Base-by-base conservation (phyloP, 257 asterid species). In the Primulina huaijiensis region DNA sequence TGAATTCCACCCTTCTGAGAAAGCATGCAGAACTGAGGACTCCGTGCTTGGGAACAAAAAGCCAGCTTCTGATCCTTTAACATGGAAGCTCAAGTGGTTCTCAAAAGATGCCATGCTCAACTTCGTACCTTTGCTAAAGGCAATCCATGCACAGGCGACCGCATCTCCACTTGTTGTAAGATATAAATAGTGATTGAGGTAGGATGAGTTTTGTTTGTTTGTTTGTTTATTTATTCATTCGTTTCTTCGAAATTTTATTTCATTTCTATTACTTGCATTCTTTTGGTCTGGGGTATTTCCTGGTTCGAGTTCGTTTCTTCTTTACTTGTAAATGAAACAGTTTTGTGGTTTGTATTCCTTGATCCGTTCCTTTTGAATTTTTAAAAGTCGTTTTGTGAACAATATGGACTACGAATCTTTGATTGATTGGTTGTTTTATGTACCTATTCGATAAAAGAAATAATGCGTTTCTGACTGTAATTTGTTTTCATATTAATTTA, bases 61-160 rank as follows among this genome's bases (percentile, higher is more conserved):
- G 20, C 17, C 50, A 10, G 59, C 33, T 63, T 63, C 75, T 10
- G 76, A 75, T 72, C 79, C 40, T 21, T 34, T 52, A 64, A 72
- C 60, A 9, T 83, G 89, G 83, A 85, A 80, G 81, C 68, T 81
- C n/a, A 77, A 75, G 78, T 78, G 85, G 87, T 79, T 82, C 77
- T 72, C 72, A 14, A 73, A 69, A 65, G 84, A 62, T 70, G 50
- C 75, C 60, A 68, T 79, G n/a, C 62, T 37, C 73, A 76, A 77
- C 57, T 88, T 80, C 31, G 69, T 81, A 65, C 79, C 81, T 57
- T 72, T 83, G 60, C 50, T 82, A 78, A 78, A 69, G 65, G 83
- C 82, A 40, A 67, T 82, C 56, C 78, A 75, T 31, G 69, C 67
- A 43, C 65, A 70, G 77, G 71, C 73, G 33, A 19, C 82, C 3